Evolutionary conservation across 805 yeast genomes (phyloP).

Genomic region (Saccharomycopsis schoenii): DNA sequence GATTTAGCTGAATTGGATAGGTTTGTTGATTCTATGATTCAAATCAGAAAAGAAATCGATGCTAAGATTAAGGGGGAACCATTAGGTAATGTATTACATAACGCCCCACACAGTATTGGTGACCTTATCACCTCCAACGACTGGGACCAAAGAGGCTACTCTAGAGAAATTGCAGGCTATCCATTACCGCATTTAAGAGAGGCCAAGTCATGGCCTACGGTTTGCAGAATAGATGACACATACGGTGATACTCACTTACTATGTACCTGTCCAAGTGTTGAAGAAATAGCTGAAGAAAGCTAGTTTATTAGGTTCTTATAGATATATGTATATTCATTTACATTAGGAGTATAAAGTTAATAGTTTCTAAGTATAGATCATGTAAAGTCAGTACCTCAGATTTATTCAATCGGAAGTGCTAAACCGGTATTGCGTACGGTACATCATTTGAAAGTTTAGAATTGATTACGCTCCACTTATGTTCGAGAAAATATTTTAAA

Average conservation of each 20-base stretch:
- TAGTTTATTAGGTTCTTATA: not conserved
- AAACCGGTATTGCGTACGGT: too few relatives aligned
- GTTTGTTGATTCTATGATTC: conserved; percentile 77
- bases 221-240: conserved; percentile 85
- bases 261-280: conserved; percentile 89
- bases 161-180: conserved; percentile 88
- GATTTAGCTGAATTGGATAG: conserved; percentile 80
- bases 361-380: not conserved
- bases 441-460: too few relatives aligned
- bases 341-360: not conserved
- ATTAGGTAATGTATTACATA: conserved; percentile 63
- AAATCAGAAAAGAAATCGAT: conserved; percentile 75
- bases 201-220: conserved; percentile 92
- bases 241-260: conserved; percentile 87
- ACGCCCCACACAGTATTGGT: conserved; percentile 84
- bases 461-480: too few relatives aligned
- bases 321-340: not conserved
- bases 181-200: conserved; percentile 68
- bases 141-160: conserved; percentile 81
- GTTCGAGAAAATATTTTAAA: too few relatives aligned
- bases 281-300: conserved; percentile 22
- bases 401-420: too few relatives aligned
- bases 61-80: conserved; percentile 58
- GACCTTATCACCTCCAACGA: conserved; percentile 62
- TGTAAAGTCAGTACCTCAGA: too few relatives aligned